Percentiles rank a stretch among this genome's conserved stretches.
Evolutionary conservation across 345 rosid genomes (phyloP).

Genomic region (Eucalyptus cladocalyx): DNA sequence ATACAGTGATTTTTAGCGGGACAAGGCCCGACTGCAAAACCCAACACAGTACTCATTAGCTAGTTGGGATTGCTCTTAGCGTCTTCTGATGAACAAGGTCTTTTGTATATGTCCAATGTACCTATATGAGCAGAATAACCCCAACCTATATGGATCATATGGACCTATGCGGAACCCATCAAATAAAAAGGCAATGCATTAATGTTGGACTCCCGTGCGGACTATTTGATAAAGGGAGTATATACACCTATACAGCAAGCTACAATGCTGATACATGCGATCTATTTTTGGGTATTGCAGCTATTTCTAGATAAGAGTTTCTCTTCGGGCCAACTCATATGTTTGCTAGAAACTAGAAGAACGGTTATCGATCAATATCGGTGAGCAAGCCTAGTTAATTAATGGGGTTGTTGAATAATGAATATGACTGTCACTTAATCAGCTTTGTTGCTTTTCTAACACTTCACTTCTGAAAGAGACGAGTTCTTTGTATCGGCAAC

Average conservation of each 20-base stretch:
- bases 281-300: not conserved
- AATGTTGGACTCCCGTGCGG: not conserved
- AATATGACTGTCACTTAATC: not conserved
- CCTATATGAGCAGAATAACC: not conserved
- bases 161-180: not conserved
- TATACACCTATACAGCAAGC: not conserved
- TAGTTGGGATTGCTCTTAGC: not conserved
- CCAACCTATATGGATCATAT: not conserved
- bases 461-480: not conserved
- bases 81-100: not conserved
- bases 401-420: not conserved
- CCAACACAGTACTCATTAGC: not conserved
- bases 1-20: not conserved
- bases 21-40: not conserved
- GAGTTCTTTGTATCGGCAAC: not conserved
- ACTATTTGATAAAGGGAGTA: not conserved
- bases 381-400: not conserved
- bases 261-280: not conserved
- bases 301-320: not conserved
- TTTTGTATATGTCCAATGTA: not conserved
- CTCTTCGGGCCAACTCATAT: not conserved
- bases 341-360: not conserved
- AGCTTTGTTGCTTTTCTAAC: not conserved
- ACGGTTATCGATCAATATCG: not conserved
- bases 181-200: not conserved